Evolutionary conservation across 352 stramenopile genomes (phyloP), one percentile per base, ranked within the genome.

Genomic region (Pythium diclinum): DNA sequence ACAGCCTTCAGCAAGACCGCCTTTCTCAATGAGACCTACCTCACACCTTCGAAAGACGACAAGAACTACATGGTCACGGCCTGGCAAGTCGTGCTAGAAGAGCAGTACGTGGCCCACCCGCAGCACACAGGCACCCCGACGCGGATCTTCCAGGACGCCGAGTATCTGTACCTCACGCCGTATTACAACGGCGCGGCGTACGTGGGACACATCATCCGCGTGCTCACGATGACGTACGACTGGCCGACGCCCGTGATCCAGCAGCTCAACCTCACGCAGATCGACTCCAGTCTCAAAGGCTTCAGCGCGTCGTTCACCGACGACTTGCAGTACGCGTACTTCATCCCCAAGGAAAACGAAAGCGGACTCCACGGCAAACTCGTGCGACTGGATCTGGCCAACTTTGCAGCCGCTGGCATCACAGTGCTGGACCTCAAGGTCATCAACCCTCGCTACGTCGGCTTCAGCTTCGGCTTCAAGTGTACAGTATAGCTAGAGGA

Each of bases 141-240:
- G 2, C 59, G 71, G 1, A 17, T 90, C 2, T 17, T 73, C 6
- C 67, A 72, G 54, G 68, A 77, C 34, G 65, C 81, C 17, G 85
- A 94, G 56, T 90, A 88, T 56, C 58, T 94, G 44, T 89, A 94
- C 53, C 61, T 94, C 25, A 61, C 79, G 8, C 85, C 81, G n/a
- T 88, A 70, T 51, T 89, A 75, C 62, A 94, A 91, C 48, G 81
- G 79, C 17, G 65, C 53, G 11, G 58, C 21, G 6, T 89, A 88
- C 61, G 49, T 74, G 0, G 85, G 83, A 6, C 76, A 74, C 1
- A 21, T 94, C 17, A 58, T 89, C 25, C 81, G 83, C n/a, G 68
- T 89, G 8, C 65, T 85, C 44, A 69, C 67, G 34, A 67, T 69
- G 11, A 88, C 85, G 0, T 94, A 92, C 63, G 60, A 75, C 13